phyloP scores from a whole-genome alignment of 129 eudicot species.

The Escallonia rubra region DNA sequence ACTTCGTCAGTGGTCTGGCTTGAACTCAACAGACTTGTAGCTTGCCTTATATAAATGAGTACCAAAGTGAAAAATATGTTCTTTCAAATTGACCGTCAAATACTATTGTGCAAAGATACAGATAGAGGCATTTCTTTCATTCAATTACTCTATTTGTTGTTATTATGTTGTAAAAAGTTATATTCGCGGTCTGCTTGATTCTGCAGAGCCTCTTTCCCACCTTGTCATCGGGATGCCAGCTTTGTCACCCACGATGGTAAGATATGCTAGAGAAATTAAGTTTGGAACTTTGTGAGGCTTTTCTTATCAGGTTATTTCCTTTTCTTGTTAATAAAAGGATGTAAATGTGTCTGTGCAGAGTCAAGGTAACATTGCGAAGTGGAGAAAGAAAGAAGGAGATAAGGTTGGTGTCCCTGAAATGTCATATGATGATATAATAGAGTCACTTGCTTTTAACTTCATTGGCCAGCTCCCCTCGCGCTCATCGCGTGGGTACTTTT shows the following conservation, averaged over 20 bases:
- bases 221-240: constrained; percentile 81
- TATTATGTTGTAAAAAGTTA: neutral
- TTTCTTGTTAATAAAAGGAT: neutral
- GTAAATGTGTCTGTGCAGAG: constrained; percentile 34
- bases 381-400: constrained; percentile 95
- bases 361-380: constrained; percentile 89
- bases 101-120: too few relatives aligned
- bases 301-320: neutral
- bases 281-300: neutral
- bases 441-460: neutral
- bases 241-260: constrained; percentile 95
- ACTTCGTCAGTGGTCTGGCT: too few relatives aligned
- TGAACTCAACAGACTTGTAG: too few relatives aligned
- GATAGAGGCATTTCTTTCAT: too few relatives aligned
- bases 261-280: constrained; percentile 3
- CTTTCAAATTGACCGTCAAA: too few relatives aligned
- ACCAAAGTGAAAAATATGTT: too few relatives aligned
- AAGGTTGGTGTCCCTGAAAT: constrained; percentile 52
- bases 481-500: neutral
- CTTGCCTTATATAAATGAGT: too few relatives aligned
- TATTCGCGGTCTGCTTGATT: constrained; percentile 8
- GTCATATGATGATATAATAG: neutral
- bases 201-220: constrained; percentile 70
- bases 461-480: neutral
- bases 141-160: neutral